Evolutionary conservation across 345 rosid species (phyloP), one percentile per base, ranked within the genome.

Genomic region (Erodium maritimum): DNA sequence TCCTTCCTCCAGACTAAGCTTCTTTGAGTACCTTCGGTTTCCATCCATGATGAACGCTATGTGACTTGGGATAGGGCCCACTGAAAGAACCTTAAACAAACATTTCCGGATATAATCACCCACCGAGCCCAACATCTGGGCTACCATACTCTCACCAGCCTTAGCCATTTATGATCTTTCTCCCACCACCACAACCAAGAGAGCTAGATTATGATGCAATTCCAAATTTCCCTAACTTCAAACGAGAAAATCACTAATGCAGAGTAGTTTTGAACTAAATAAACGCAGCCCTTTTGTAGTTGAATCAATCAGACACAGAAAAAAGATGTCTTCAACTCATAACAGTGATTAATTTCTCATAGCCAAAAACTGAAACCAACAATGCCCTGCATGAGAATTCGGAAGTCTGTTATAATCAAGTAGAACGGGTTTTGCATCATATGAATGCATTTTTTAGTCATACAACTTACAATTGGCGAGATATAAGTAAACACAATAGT

Each of bases 1-100:
- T 0, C 84, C 81, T 48, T 22, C 65, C 42, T 61, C 59, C 69
- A 77, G 21, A 56, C 73, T 71, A 19, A 52, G 61, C 75, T 77
- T 84, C 74, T 71, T 65, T 7, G 80, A 83, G 34, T 64, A 74
- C 60, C 82, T 69, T 21, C 78, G 64, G 59, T 81, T 82, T 19
- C 91, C 91, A 61, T 82, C 91, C 91, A 84, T 80, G 73, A 82
- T 82, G 73, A 87, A 76, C 45, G 89, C 91, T 17, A 80, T 34
- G 62, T 87, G 95, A 33, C 13, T 62, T 21, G 89, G 87, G 29
- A 80, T 60, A 21, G 81, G 75, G 55, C 89, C 95, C 56, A 67
- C 52, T 0, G 77, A 79, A 18, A 84, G 65, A 34, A 77, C 59
- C 17, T 71, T 62, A 54, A 80, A 79, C 53, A 82, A 33, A 65